Percentiles rank a stretch among this genome's conserved stretches.
Evolutionary conservation across 768 basidiomycete species (phyloP).

Genomic region (Trametes villosa): DNA sequence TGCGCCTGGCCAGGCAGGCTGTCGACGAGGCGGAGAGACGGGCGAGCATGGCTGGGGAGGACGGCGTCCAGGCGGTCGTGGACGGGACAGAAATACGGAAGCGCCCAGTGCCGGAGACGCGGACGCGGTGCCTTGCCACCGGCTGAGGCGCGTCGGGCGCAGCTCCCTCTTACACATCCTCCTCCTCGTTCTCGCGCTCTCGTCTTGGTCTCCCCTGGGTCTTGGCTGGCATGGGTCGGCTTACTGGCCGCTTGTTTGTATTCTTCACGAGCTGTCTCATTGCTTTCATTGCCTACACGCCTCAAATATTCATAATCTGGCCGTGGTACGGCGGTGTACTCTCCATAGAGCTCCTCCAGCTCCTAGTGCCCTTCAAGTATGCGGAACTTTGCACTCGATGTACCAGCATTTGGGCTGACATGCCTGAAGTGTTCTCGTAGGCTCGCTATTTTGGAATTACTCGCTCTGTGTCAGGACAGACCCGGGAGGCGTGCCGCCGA

Average conservation of each 20-base stretch:
- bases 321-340: conserved; percentile 87
- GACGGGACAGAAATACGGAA: not conserved
- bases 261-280: conserved; percentile 73
- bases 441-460: conserved; percentile 87
- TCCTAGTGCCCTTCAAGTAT: conserved; percentile 93
- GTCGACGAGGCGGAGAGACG: conserved; percentile 11
- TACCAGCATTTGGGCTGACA: conserved; percentile 10
- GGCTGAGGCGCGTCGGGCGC: too few relatives aligned
- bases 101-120: not conserved
- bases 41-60: conserved; percentile 11
- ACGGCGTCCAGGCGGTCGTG: not conserved
- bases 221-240: conserved; percentile 41
- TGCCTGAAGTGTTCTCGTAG: conserved; percentile 64
- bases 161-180: too few relatives aligned
- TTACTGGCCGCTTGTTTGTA: conserved; percentile 68
- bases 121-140: not conserved
- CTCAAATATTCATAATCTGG: conserved; percentile 89
- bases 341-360: conserved; percentile 71
- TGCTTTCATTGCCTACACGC: conserved; percentile 85
- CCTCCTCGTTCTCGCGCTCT: too few relatives aligned
- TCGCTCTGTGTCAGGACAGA: conserved; percentile 80
- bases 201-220: too few relatives aligned
- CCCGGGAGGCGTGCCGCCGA: conserved; percentile 79
- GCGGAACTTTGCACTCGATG: conserved; percentile 27
- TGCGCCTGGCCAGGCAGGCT: not conserved